phyloP scores from a whole-genome alignment of 305 asterid species.

The Petunia hybrid region DNA sequence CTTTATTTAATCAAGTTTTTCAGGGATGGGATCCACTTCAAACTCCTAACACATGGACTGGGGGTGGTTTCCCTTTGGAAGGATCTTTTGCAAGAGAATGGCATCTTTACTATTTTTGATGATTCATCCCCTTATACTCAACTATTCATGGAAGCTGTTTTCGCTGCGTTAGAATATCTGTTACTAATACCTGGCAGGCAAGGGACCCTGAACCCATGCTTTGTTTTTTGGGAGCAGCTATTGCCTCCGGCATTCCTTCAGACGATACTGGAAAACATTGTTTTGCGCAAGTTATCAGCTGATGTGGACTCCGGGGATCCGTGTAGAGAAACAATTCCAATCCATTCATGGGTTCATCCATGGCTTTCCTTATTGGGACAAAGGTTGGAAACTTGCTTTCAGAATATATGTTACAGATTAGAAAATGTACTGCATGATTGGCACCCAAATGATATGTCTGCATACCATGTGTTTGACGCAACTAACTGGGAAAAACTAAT shows the following conservation, averaged over 20 bases:
- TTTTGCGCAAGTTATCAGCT: conserved; percentile 74
- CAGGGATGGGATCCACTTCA: conserved; percentile 33
- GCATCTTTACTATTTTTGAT: not conserved
- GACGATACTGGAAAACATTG: conserved; percentile 54
- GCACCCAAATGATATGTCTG: conserved; percentile 76
- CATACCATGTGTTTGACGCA: conserved; percentile 77
- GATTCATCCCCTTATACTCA: conserved; percentile 25
- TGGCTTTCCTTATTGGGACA: conserved; percentile 76
- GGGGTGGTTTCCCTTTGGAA: conserved; percentile 24
- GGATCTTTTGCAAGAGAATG: conserved; percentile 27
- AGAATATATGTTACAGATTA: conserved; percentile 70
- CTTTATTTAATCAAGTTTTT: conserved; percentile 23
- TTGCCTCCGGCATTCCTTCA: not conserved
- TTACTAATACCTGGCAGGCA: conserved; percentile 33
- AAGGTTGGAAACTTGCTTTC: conserved; percentile 71
- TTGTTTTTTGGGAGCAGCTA: conserved; percentile 27
- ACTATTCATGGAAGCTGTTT: conserved; percentile 28
- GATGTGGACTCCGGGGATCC: conserved; percentile 95
- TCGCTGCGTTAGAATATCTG: conserved; percentile 30
- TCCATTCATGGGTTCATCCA: conserved; percentile 90
- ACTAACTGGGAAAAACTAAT: conserved; percentile 89
- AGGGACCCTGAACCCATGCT: conserved; percentile 32
- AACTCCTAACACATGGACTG: conserved; percentile 22
- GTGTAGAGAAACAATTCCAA: conserved; percentile 77
- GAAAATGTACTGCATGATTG: conserved; percentile 78